Conservation (phyloP, 2,329 filamentous ascomycete species). For the Zymoseptoria ardabiliae region DNA sequence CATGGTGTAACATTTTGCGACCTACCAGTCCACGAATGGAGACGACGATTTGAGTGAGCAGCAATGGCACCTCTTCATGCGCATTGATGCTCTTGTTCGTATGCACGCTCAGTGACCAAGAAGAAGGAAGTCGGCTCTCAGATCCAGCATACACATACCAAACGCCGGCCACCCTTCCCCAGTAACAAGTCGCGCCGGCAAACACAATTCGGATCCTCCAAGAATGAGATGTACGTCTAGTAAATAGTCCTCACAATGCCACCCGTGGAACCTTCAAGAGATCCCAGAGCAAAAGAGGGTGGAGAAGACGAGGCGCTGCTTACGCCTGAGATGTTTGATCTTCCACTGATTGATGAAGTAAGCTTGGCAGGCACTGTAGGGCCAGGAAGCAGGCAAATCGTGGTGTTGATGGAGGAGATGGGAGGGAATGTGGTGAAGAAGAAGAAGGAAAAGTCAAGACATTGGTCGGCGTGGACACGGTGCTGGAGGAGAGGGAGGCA, state of each 20-base stretch:
- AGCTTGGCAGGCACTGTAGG: conserved; percentile 40
- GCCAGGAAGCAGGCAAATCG: conserved; percentile 46
- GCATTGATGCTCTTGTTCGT: background rate
- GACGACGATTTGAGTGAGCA: background rate
- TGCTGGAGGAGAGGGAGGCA: background rate
- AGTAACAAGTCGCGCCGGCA: background rate
- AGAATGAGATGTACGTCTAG: conserved; percentile 38
- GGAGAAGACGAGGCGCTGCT: conserved; percentile 49
- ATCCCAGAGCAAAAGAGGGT: conserved; percentile 39
- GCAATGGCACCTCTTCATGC: background rate
- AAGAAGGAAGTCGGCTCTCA: background rate
- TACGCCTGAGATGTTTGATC: conserved; percentile 39
- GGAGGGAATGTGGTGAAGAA: background rate
- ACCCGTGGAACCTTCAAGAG: conserved; percentile 11
- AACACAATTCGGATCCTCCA: background rate
- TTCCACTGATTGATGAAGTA: conserved; percentile 46
- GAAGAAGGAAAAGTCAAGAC: background rate
- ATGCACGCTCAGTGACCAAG: background rate
- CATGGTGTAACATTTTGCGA: background rate
- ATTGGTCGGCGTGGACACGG: background rate
- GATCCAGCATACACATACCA: background rate
- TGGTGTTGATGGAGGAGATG: conserved; percentile 26
- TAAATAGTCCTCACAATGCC: conserved; percentile 41
- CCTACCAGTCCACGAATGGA: background rate
- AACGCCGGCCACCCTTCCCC: background rate